These are phyloP conservation scores for Sporisorium iseilematis-ciliati DNA, from an alignment of 1,284 basidiomycete genomes.

Conservation along the genomic window DNA sequence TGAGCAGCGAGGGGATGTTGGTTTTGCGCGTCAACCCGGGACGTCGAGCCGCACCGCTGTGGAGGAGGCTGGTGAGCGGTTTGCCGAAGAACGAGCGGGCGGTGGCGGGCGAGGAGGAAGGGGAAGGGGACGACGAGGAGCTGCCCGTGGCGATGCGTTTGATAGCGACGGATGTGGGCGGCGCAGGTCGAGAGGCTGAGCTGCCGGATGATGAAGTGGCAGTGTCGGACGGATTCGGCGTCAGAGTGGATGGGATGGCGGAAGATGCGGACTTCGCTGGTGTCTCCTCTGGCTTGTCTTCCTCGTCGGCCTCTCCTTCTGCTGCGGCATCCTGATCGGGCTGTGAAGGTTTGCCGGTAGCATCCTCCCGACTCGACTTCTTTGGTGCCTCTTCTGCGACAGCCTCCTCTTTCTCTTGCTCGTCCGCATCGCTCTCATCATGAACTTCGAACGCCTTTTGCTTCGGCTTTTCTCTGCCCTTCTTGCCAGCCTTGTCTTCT, in stretches of 20 bases:
- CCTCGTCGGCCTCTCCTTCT: conserved; percentile 7
- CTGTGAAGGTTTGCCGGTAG: background rate
- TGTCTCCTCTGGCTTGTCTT: conserved; percentile 4
- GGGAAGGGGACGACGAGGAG: background rate
- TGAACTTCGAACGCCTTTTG: conserved; percentile 22
- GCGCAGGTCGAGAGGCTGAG: background rate
- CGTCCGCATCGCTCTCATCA: conserved; percentile 3
- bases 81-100: conserved; percentile 47
- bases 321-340: conserved; percentile 6
- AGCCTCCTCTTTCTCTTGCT: conserved; percentile 6
- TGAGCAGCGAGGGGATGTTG: conserved; percentile 48
- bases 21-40: conserved; percentile 47
- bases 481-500: conserved; percentile 5
- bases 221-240: background rate
- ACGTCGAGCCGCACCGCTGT: conserved; percentile 25
- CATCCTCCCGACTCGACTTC: background rate
- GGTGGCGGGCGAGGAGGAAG: conserved; percentile 12
- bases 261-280: conserved; percentile 1
- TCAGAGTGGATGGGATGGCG: background rate
- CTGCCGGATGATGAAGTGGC: conserved; percentile 4
- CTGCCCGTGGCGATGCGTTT: conserved; percentile 26
- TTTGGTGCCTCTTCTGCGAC: conserved; percentile 4
- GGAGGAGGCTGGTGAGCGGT: conserved; percentile 32
- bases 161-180: conserved; percentile 23
- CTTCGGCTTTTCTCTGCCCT: conserved; percentile 23